phyloP scores from a whole-genome alignment of 1,139 yeast species.

The Pichia sp. region DNA sequence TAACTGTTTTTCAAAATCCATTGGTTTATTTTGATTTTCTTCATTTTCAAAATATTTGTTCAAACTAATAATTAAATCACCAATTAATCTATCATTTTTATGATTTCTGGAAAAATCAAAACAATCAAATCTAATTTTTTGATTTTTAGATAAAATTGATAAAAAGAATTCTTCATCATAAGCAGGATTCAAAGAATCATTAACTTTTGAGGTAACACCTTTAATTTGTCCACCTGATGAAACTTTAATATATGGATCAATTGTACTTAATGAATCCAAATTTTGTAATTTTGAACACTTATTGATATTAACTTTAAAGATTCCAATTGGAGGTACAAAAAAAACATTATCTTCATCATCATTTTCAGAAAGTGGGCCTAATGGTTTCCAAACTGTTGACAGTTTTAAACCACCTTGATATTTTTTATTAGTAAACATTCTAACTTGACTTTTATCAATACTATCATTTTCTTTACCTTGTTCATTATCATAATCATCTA shows the following conservation, averaged over 20 bases:
- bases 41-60: slow-evolving; percentile 11
- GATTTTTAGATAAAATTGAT: slow-evolving; percentile 58
- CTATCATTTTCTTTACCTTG: background rate
- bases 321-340: slow-evolving; percentile 58
- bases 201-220: slow-evolving; percentile 48
- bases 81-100: slow-evolving; percentile 58
- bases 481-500: slow-evolving; percentile 19
- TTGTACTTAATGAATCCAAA: slow-evolving; percentile 58
- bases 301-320: slow-evolving; percentile 52
- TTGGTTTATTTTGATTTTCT: slow-evolving; percentile 9
- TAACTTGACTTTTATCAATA: slow-evolving; percentile 35
- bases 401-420: slow-evolving; percentile 49
- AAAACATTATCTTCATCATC: slow-evolving; percentile 39
- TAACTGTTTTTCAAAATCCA: slow-evolving; percentile 8
- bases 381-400: slow-evolving; percentile 65
- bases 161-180: slow-evolving; percentile 55
- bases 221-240: slow-evolving; percentile 50
- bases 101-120: slow-evolving; percentile 61
- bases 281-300: slow-evolving; percentile 51
- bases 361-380: slow-evolving; percentile 47
- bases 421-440: slow-evolving; percentile 33
- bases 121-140: slow-evolving; percentile 49
- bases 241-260: slow-evolving; percentile 66
- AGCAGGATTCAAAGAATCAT: slow-evolving; percentile 46
- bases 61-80: slow-evolving; percentile 41